Percentiles rank a stretch among this genome's conserved stretches.
phyloP scores from a whole-genome alignment of 495 filamentous ascomycete species.

The Podospora anserina region DNA sequence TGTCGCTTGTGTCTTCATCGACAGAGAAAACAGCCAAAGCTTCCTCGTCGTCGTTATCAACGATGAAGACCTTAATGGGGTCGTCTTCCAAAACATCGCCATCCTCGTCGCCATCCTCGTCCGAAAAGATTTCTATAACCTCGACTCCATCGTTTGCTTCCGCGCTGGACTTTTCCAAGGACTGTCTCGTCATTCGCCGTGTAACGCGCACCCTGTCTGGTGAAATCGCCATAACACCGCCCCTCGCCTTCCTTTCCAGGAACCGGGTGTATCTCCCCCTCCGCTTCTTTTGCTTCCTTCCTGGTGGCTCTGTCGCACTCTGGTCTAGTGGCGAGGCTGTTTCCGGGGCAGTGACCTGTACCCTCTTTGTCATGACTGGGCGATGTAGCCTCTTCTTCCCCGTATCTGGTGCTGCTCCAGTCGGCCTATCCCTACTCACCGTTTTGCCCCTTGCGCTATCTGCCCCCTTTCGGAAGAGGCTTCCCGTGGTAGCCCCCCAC shows the following conservation, averaged over 20 bases:
- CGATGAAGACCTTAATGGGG: not conserved
- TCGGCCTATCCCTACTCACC: not conserved
- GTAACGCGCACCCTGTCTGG: not conserved
- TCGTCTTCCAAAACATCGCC: not conserved
- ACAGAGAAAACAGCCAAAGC: constrained; percentile 12
- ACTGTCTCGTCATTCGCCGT: not conserved
- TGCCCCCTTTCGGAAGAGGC: not conserved
- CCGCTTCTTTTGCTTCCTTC: constrained; percentile 4
- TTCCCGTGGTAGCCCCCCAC: constrained; percentile 17
- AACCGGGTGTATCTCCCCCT: not conserved
- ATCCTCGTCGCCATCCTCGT: not conserved
- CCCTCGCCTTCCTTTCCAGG: not conserved
- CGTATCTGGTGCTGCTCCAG: not conserved
- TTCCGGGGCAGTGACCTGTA: not conserved
- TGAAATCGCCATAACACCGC: not conserved
- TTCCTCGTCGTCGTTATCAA: constrained; percentile 9
- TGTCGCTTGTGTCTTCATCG: constrained; percentile 9
- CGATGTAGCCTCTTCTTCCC: not conserved
- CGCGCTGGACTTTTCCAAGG: not conserved
- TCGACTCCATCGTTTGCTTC: not conserved
- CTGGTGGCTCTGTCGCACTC: not conserved
- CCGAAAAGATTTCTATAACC: not conserved
- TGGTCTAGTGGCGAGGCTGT: not conserved
- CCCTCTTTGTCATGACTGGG: not conserved
- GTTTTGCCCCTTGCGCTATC: not conserved